Percentiles rank a stretch among this genome's conserved stretches.
phyloP scores from a whole-genome alignment of 345 rosid genomes.

The Arabidopsis thaliana region TAIR10.1 NC_003071.7:11036501-11037000 shows the following conservation, averaged over 20 bases:
- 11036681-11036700: too few relatives aligned
- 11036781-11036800: conserved; percentile 48
- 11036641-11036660: neutral
- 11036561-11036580: neutral
- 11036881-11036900: neutral
- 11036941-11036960: conserved; percentile 21
- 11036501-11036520: too few relatives aligned
- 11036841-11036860: conserved; percentile 31
- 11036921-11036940: neutral
- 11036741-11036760: too few relatives aligned
- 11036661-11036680: too few relatives aligned
- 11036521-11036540: too few relatives aligned
- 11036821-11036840: conserved; percentile 58
- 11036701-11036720: neutral
- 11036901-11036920: neutral
- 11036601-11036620: neutral
- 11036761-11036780: conserved; percentile 9
- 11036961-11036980: conserved; percentile 73
- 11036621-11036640: neutral
- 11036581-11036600: neutral
- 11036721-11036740: neutral
- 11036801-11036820: conserved; percentile 63
- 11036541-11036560: neutral
- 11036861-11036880: neutral
- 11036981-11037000: conserved; percentile 50